These are phyloP conservation scores for Syncephalastrum racemosum DNA, from an alignment of 371 early-diverging fungal genomes.

Conservation along the genomic window DNA sequence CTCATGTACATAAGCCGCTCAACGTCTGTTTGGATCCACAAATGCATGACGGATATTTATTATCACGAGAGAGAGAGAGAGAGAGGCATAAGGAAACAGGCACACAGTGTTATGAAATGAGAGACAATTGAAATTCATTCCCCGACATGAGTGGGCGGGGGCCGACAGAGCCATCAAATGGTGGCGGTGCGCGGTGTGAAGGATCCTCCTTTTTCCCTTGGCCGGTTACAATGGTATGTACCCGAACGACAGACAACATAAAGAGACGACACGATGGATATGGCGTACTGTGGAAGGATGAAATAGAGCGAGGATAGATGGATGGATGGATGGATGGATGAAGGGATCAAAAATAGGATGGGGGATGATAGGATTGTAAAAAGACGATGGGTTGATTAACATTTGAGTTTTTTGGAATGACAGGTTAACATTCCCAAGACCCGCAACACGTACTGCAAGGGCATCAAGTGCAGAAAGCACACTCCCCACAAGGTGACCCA, in stretches of 20 bases:
- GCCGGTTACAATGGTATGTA: conserved; percentile 7
- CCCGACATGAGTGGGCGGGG: neutral
- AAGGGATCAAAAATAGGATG: neutral
- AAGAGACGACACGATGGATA: neutral
- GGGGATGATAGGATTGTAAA: neutral
- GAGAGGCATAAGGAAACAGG: too few species aligned
- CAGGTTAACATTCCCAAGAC: conserved; percentile 98
- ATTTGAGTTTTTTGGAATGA: neutral
- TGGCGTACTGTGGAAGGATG: conserved; percentile 3
- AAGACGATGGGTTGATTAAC: neutral
- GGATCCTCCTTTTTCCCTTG: conserved; percentile 1
- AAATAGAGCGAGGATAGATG: neutral
- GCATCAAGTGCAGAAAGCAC: conserved; percentile 96
- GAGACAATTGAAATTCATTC: neutral
- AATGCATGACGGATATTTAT: too few species aligned
- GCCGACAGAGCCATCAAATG: neutral
- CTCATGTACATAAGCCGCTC: too few species aligned
- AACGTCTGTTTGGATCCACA: too few species aligned
- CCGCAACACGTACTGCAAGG: conserved; percentile 98
- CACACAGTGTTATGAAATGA: too few species aligned
- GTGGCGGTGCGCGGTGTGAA: conserved; percentile 1
- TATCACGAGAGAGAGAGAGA: too few species aligned
- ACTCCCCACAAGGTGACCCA: conserved; percentile 98
- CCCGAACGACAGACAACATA: conserved; percentile 5
- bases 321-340: conserved; percentile 15